Conservation (phyloP, 371 early-diverging fungal species). For the Circinella umbellata region DNA sequence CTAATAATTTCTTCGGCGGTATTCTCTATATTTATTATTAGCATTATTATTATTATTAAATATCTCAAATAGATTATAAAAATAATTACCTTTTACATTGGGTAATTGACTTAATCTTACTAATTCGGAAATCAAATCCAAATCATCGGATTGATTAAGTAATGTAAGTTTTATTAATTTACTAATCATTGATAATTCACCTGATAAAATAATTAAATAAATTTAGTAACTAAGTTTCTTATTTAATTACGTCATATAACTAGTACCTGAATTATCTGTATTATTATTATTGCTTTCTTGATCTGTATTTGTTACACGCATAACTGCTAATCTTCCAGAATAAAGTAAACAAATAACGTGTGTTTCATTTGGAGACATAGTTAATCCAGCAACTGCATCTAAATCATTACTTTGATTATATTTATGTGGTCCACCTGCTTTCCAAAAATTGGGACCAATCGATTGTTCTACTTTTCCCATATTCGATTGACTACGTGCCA, state of each 20-base stretch:
- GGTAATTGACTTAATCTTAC: slow-evolving; percentile 17
- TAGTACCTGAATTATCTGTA: slow-evolving; percentile 4
- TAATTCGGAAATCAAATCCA: slow-evolving; percentile 46
- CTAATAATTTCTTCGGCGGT: slow-evolving; percentile 23
- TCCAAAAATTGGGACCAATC: slow-evolving; percentile 25
- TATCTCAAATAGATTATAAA: too few species aligned
- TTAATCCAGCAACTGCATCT: slow-evolving; percentile 37
- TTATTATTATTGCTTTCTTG: neutral
- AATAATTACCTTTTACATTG: neutral
- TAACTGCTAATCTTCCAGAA: slow-evolving; percentile 33
- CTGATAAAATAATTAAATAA: neutral
- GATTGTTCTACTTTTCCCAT: neutral
- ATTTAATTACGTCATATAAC: neutral
- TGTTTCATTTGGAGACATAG: slow-evolving; percentile 47
- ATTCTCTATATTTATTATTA: slow-evolving; percentile 16
- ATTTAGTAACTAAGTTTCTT: too few species aligned
- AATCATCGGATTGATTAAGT: slow-evolving; percentile 37
- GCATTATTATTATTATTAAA: neutral
- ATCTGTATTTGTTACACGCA: slow-evolving; percentile 29
- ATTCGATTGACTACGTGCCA: slow-evolving; percentile 3
- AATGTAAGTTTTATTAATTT: slow-evolving; percentile 30
- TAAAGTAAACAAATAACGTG: slow-evolving; percentile 39
- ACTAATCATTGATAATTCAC: slow-evolving; percentile 6
- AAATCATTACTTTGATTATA: slow-evolving; percentile 15
- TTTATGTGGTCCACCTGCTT: slow-evolving; percentile 20